phyloP scores from a whole-genome alignment of 257 asterid species.

The Przewalskia tangutica region DNA sequence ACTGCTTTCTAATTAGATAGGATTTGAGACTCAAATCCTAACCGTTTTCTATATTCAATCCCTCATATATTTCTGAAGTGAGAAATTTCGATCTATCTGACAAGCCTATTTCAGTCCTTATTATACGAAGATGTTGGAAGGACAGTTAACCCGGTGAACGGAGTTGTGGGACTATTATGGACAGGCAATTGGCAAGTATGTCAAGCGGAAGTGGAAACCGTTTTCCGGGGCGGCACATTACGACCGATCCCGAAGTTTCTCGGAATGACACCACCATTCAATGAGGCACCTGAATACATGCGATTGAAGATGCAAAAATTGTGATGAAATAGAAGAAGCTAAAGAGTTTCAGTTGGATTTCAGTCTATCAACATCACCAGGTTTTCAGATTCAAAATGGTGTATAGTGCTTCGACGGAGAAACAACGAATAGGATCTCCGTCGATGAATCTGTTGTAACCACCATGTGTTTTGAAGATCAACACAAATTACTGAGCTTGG shows the following conservation, averaged over 20 bases:
- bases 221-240: conserved; percentile 46
- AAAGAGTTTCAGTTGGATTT: not conserved
- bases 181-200: conserved; percentile 55
- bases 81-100: not conserved
- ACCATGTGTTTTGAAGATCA: not conserved
- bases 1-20: too few species aligned
- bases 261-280: not conserved
- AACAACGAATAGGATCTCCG: not conserved
- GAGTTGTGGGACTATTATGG: conserved; percentile 47
- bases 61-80: not conserved
- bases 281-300: not conserved
- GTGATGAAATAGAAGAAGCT: not conserved
- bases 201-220: conserved; percentile 55
- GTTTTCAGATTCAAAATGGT: not conserved
- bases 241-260: conserved; percentile 28
- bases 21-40: too few species aligned
- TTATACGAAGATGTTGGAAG: conserved; percentile 56
- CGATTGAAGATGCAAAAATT: not conserved
- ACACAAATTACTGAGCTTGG: not conserved
- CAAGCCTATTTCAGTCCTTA: conserved; percentile 48
- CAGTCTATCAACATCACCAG: not conserved
- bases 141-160: conserved; percentile 50
- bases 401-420: not conserved
- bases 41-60: too few species aligned
- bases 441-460: not conserved